Conservation (phyloP, 1,284 basidiomycete species). For the Ustilago cynodontis region DNA sequence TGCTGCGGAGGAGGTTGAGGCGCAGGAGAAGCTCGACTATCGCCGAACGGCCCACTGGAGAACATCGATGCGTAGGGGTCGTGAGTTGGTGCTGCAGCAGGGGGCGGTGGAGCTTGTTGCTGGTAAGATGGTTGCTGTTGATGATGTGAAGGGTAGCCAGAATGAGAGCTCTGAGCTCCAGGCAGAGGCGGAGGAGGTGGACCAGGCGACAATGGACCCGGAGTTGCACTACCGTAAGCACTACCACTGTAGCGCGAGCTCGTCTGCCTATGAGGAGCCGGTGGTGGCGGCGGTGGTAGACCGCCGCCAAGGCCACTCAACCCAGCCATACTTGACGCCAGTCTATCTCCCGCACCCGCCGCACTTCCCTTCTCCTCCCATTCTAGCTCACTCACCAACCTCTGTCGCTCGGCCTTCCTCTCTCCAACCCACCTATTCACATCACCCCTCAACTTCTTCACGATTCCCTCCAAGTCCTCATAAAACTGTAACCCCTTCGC, state of each 20-base stretch:
- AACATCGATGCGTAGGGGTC: conserved; percentile 47
- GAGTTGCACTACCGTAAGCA: conserved; percentile 16
- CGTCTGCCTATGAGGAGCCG: conserved; percentile 36
- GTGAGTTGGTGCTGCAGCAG: conserved; percentile 10
- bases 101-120: conserved; percentile 2
- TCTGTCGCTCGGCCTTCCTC: conserved; percentile 80
- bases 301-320: conserved; percentile 19
- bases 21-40: conserved; percentile 31
- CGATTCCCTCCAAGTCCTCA: conserved; percentile 80
- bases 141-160: conserved; percentile 14
- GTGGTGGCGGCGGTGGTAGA: conserved; percentile 24
- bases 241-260: conserved; percentile 44
- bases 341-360: conserved; percentile 11
- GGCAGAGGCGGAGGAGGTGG: conserved; percentile 36
- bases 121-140: conserved; percentile 15
- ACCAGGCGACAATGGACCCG: conserved; percentile 17
- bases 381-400: conserved; percentile 79
- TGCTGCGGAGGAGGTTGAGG: conserved; percentile 13
- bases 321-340: conserved; percentile 28
- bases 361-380: conserved; percentile 74
- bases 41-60: conserved; percentile 35
- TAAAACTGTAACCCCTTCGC: conserved; percentile 91
- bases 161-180: conserved; percentile 4
- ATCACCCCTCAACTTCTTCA: conserved; percentile 76
- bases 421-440: conserved; percentile 77